phyloP scores from a whole-genome alignment of 176 grass and related monocot species.

The Avena eriantha region DNA sequence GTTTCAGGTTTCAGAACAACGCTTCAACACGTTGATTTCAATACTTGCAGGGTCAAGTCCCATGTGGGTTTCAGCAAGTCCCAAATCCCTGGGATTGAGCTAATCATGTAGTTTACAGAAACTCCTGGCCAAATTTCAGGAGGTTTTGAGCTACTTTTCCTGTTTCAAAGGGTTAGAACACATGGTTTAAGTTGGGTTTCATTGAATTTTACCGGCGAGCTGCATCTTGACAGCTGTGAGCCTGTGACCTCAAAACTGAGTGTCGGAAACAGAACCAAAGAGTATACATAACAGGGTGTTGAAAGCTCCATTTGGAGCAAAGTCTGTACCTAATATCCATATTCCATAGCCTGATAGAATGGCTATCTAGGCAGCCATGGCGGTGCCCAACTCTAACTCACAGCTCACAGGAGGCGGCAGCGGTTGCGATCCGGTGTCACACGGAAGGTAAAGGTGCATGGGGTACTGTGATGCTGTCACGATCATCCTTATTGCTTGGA shows the following conservation, averaged over 20 bases:
- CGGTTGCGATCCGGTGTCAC: background rate
- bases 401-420: background rate
- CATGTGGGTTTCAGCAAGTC: slow-evolving; percentile 12
- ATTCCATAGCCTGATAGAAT: background rate
- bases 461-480: background rate
- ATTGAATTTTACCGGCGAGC: background rate
- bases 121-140: background rate
- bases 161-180: background rate
- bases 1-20: slow-evolving; percentile 3
- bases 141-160: slow-evolving; percentile 5
- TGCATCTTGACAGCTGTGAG: background rate
- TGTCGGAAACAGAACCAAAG: background rate
- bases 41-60: background rate
- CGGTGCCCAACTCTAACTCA: background rate
- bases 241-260: background rate
- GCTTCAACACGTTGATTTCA: background rate
- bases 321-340: background rate
- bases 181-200: background rate
- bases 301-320: slow-evolving; percentile 5
- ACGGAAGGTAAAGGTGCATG: background rate
- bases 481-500: background rate
- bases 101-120: slow-evolving; percentile 7
- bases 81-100: background rate
- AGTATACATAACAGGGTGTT: background rate
- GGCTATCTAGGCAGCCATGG: background rate